Evolutionary conservation across 768 basidiomycete species (phyloP).

Genomic region (Boletus vinaceobasis): DNA sequence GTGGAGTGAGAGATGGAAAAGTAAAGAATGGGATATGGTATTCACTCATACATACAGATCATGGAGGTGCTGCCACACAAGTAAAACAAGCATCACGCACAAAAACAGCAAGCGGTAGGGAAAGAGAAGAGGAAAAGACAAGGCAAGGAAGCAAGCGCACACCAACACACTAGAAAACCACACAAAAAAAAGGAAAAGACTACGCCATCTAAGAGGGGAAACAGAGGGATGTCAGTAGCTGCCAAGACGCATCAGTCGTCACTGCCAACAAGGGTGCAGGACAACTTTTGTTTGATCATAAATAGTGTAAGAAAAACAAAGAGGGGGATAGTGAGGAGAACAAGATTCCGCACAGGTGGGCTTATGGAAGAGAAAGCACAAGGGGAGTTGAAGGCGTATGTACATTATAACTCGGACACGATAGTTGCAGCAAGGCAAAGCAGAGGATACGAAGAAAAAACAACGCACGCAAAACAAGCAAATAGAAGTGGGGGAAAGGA

Average conservation of each 20-base stretch:
- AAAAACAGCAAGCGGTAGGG: neutral
- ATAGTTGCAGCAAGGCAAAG: slow-evolving; percentile 11
- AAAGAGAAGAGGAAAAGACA: too few relatives aligned
- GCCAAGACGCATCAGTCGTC: neutral
- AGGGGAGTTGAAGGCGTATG: slow-evolving; percentile 6
- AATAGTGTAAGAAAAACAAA: slow-evolving; percentile 18
- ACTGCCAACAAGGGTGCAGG: slow-evolving; percentile 2
- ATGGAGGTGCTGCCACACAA: neutral
- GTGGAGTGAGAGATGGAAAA: neutral
- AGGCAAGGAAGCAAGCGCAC: neutral
- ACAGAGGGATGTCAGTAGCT: neutral
- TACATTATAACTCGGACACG: slow-evolving; percentile 16
- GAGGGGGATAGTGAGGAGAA: neutral
- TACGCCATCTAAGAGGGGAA: neutral
- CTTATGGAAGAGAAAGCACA: slow-evolving; percentile 3
- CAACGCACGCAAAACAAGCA: slow-evolving; percentile 5
- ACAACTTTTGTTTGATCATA: slow-evolving; percentile 29
- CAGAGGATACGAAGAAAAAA: slow-evolving; percentile 1
- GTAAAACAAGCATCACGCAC: neutral
- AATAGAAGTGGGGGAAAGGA: neutral
- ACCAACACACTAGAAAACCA: neutral
- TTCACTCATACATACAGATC: neutral
- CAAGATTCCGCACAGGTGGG: slow-evolving; percentile 13
- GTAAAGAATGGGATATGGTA: neutral
- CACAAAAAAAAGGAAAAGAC: neutral